phyloP scores from a whole-genome alignment of 2,329 filamentous ascomycete genomes.

The Diplodia sapinea region DNA sequence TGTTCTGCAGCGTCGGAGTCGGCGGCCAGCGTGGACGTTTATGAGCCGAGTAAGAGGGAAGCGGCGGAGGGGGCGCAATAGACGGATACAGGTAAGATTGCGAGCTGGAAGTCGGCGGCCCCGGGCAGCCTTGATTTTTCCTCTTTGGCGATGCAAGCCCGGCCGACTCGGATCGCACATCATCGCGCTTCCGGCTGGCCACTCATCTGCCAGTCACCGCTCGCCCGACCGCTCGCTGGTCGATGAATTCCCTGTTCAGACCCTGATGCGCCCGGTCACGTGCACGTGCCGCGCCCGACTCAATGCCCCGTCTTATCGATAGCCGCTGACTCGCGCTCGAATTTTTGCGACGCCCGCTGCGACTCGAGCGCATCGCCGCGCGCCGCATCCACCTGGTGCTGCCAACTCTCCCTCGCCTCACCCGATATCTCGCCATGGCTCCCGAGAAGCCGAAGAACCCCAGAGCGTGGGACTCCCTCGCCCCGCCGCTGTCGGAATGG shows the following conservation, averaged over 20 bases:
- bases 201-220: constrained; percentile 8
- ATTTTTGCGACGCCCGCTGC: constrained; percentile 24
- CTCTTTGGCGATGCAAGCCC: background rate
- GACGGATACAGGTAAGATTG: constrained; percentile 17
- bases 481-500: constrained; percentile 78
- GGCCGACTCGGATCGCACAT: constrained; percentile 24
- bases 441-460: constrained; percentile 41
- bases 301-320: constrained; percentile 9
- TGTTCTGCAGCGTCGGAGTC: constrained; percentile 23
- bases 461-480: constrained; percentile 69
- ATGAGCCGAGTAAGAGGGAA: background rate
- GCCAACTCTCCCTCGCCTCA: background rate
- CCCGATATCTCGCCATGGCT: constrained; percentile 38
- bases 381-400: constrained; percentile 12
- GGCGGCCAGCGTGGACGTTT: constrained; percentile 29
- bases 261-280: constrained; percentile 12
- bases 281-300: constrained; percentile 12
- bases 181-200: constrained; percentile 25
- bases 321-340: constrained; percentile 13
- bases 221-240: constrained; percentile 8
- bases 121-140: constrained; percentile 27
- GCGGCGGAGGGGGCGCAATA: background rate
- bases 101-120: constrained; percentile 26
- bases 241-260: constrained; percentile 12
- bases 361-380: background rate